Conservation (phyloP, 2,329 filamentous ascomycete species). For the Fusarium compactum region DNA sequence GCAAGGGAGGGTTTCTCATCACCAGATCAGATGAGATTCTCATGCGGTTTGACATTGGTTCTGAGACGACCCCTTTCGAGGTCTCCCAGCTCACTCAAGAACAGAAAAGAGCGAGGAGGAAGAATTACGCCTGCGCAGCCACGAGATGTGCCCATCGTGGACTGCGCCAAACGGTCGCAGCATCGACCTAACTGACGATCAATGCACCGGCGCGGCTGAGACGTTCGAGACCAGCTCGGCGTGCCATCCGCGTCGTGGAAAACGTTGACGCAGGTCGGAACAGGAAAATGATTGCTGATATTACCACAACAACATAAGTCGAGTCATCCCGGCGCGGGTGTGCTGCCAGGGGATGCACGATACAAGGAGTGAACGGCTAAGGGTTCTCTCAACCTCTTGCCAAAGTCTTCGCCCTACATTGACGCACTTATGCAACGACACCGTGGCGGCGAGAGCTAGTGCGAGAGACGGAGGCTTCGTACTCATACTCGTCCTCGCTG, state of each 20-base stretch:
- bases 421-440: slow-evolving; percentile 60
- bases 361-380: slow-evolving; percentile 53
- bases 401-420: slow-evolving; percentile 40
- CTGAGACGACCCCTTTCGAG: slow-evolving; percentile 25
- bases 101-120: slow-evolving; percentile 48
- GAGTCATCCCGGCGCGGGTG: slow-evolving; percentile 49
- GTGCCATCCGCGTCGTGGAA: slow-evolving; percentile 48
- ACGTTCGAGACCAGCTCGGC: slow-evolving; percentile 61
- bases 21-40: slow-evolving; percentile 38
- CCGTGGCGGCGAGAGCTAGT: slow-evolving; percentile 72
- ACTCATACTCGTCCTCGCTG: slow-evolving; percentile 66
- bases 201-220: slow-evolving; percentile 35
- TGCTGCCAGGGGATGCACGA: slow-evolving; percentile 44
- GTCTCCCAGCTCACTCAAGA: slow-evolving; percentile 47
- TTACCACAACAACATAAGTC: slow-evolving; percentile 49
- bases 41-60: slow-evolving; percentile 39
- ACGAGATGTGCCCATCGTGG: slow-evolving; percentile 41
- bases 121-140: slow-evolving; percentile 46
- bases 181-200: slow-evolving; percentile 64
- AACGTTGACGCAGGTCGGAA: slow-evolving; percentile 47
- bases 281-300: slow-evolving; percentile 46
- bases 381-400: slow-evolving; percentile 47
- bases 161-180: slow-evolving; percentile 61
- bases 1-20: slow-evolving; percentile 45
- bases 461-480: slow-evolving; percentile 59